These are phyloP conservation scores for Bipolaris zeicola DNA, from an alignment of 2,329 filamentous ascomycete genomes.

Conservation along the genomic window DNA sequence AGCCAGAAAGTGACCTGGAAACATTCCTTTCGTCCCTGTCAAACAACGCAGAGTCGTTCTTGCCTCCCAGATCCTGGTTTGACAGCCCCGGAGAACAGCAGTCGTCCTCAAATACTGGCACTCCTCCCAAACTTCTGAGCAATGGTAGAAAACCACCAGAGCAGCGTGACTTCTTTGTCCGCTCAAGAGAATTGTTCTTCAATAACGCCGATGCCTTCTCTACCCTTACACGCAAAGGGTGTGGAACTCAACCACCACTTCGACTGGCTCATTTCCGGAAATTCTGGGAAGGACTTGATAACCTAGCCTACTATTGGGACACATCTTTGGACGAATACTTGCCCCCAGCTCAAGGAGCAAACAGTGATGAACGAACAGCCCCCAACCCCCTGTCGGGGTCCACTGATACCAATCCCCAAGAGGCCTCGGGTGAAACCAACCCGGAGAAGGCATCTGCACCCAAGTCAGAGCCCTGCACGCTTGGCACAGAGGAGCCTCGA, in stretches of 20 bases:
- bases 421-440: conserved; percentile 18
- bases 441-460: conserved; percentile 16
- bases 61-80: conserved; percentile 49
- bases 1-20: conserved; percentile 46
- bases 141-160: conserved; percentile 57
- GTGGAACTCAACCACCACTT: conserved; percentile 53
- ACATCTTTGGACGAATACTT: conserved; percentile 63
- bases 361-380: conserved; percentile 5
- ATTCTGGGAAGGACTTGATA: conserved; percentile 65
- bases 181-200: conserved; percentile 58
- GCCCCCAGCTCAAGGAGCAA: conserved; percentile 29
- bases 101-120: conserved; percentile 29
- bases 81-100: conserved; percentile 36
- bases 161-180: conserved; percentile 55
- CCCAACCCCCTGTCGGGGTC: conserved; percentile 2
- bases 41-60: conserved; percentile 43
- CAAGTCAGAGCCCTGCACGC: conserved; percentile 12
- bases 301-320: conserved; percentile 68
- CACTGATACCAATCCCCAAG: conserved; percentile 7
- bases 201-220: conserved; percentile 64
- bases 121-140: conserved; percentile 46
- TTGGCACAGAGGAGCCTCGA: conserved; percentile 34
- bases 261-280: conserved; percentile 62
- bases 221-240: conserved; percentile 58
- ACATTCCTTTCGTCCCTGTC: conserved; percentile 45